phyloP scores from a whole-genome alignment of 2,329 filamentous ascomycete species.

The Penicillium sp. region DNA sequence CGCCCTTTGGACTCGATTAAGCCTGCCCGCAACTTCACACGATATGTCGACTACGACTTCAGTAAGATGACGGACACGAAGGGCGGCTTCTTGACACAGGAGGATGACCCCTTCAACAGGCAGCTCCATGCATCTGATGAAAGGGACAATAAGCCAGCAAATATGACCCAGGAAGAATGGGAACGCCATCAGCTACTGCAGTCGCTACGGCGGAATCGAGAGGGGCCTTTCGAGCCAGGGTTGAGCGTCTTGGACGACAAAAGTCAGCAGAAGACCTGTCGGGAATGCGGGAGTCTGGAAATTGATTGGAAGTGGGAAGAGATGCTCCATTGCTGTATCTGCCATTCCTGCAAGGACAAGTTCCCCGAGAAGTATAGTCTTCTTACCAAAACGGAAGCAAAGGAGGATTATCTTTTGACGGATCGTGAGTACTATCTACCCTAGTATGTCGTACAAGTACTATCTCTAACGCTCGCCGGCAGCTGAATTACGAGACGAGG shows the following conservation, averaged over 20 bases:
- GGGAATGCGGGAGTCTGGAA: constrained; percentile 81
- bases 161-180: constrained; percentile 93
- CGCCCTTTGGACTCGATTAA: constrained; percentile 60
- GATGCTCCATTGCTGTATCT: constrained; percentile 75
- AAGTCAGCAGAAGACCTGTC: constrained; percentile 72
- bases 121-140: constrained; percentile 65
- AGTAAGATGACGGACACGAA: constrained; percentile 98
- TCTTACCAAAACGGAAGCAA: constrained; percentile 94
- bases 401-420: constrained; percentile 92
- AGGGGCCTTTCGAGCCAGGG: constrained; percentile 86
- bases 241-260: constrained; percentile 73
- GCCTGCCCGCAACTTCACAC: constrained; percentile 84
- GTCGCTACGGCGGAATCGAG: constrained; percentile 71
- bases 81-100: constrained; percentile 86
- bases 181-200: constrained; percentile 78
- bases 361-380: constrained; percentile 90
- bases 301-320: constrained; percentile 97
- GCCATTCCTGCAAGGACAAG: constrained; percentile 84
- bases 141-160: constrained; percentile 70
- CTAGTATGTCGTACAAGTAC: constrained; percentile 3
- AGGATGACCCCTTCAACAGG: constrained; percentile 89
- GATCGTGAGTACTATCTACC: constrained; percentile 66
- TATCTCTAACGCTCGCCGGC: constrained; percentile 10
- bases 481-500: constrained; percentile 89
- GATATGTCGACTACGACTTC: constrained; percentile 97